These are phyloP conservation scores for Emmonsia crescens DNA, from an alignment of 2,329 filamentous ascomycete genomes.

Conservation along the genomic window DNA sequence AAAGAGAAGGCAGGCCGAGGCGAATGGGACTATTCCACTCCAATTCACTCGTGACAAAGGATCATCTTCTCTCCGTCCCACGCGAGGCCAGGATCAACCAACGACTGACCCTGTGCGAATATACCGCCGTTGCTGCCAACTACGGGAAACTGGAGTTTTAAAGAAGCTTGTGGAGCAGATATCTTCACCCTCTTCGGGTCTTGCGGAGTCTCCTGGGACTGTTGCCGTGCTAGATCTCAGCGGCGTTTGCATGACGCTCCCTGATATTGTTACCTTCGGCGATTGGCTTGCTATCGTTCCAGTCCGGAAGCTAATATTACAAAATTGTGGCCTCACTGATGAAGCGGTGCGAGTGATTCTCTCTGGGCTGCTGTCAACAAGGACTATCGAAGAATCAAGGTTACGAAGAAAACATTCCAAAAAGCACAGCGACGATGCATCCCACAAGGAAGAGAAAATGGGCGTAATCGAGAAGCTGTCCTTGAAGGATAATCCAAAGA, in stretches of 20 bases:
- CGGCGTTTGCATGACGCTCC: slow-evolving; percentile 69
- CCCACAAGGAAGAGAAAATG: slow-evolving; percentile 25
- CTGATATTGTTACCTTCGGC: slow-evolving; percentile 75
- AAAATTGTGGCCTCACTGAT: slow-evolving; percentile 78
- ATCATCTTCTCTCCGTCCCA: slow-evolving; percentile 23
- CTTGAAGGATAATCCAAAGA: slow-evolving; percentile 77
- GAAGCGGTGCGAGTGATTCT: slow-evolving; percentile 79
- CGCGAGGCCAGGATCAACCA: slow-evolving; percentile 50
- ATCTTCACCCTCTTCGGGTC: slow-evolving; percentile 54
- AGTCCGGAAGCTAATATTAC: slow-evolving; percentile 72
- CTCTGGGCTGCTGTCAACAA: slow-evolving; percentile 73
- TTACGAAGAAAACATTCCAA: slow-evolving; percentile 35
- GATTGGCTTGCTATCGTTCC: slow-evolving; percentile 93
- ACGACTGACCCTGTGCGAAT: slow-evolving; percentile 88
- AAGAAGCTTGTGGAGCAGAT: slow-evolving; percentile 89
- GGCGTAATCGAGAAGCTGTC: slow-evolving; percentile 79
- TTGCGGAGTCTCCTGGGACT: slow-evolving; percentile 56
- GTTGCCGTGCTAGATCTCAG: slow-evolving; percentile 75
- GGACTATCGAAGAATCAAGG: slow-evolving; percentile 49
- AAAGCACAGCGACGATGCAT: slow-evolving; percentile 24
- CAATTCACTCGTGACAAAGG: slow-evolving; percentile 63
- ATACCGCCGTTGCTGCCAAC: slow-evolving; percentile 86
- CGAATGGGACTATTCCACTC: slow-evolving; percentile 75
- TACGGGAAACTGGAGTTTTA: slow-evolving; percentile 83
- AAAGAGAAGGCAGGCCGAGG: slow-evolving; percentile 71